Percentiles rank a stretch among this genome's conserved stretches.
These are phyloP conservation scores for Yamadazyma epiphylla DNA, from an alignment of 1,139 yeast species.

Conservation along the genomic window DNA sequence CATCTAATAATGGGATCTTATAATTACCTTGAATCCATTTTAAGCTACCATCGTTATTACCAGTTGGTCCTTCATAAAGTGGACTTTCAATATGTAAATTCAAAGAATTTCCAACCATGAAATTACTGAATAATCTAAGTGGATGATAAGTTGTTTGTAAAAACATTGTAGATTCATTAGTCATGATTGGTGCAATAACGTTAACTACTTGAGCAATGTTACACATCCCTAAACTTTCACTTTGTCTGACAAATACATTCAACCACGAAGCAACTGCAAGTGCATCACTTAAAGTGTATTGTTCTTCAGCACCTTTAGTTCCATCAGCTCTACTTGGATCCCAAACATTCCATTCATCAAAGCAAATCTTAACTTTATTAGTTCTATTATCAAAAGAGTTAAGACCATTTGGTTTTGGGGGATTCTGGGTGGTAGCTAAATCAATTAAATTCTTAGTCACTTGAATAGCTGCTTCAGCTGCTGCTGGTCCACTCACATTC, in stretches of 20 bases:
- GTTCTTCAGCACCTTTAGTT: conserved; percentile 25
- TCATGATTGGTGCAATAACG: conserved; percentile 31
- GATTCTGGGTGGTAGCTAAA: conserved; percentile 18
- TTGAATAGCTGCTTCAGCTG: conserved; percentile 27
- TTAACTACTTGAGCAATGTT: conserved; percentile 30
- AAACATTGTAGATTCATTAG: conserved; percentile 18
- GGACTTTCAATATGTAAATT: conserved; percentile 23
- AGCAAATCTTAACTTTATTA: conserved; percentile 21
- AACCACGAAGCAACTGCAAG: conserved; percentile 30
- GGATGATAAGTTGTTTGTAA: conserved; percentile 27
- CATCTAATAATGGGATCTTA: conserved; percentile 16
- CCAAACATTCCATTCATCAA: conserved; percentile 38
- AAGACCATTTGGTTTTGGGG: conserved; percentile 11
- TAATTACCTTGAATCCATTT: conserved; percentile 20
- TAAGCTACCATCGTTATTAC: conserved; percentile 17
- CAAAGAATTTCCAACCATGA: conserved; percentile 25
- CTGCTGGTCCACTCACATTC: conserved; percentile 24
- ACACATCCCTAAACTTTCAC: conserved; percentile 25
- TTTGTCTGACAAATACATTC: conserved; percentile 27
- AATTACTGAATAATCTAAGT: conserved; percentile 20
- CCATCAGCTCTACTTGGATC: conserved; percentile 27
- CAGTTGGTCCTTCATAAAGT: conserved; percentile 19
- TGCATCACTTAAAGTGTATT: conserved; percentile 25
- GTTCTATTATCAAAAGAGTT: conserved; percentile 6
- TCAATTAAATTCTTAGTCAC: conserved; percentile 22